Evolutionary conservation across 331 rosid genomes (phyloP), one percentile per base, ranked within the genome.

Genomic region (Malus hybrid): DNA sequence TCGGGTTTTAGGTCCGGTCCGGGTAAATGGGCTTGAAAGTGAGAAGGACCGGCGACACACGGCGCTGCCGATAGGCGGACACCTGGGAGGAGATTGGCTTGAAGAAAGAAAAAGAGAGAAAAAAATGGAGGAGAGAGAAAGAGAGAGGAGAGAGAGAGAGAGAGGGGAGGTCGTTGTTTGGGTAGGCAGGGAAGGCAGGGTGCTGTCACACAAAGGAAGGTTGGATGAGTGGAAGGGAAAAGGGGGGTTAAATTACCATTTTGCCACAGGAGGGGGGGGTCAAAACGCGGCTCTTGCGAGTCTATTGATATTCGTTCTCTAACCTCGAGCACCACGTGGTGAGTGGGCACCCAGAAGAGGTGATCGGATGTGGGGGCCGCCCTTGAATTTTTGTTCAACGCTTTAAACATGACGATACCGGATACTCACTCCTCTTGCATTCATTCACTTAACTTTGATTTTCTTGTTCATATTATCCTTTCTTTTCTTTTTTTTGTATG

Each of bases 271-370:
- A 14, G 46, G 13, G 46, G 75, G 50, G 81, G 83, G 84, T 78
- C 88, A 83, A 52, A 86, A 88, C 83, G 89, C 81, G 85, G 84
- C 88, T 73, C 78, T 62, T 71, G 69, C 26, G 78, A 32, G 39
- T 22, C 68, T 30, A 30, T 30, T 30, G 5, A 44, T 3, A 44
- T 44, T 42, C 72, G 78, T 78, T 83, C 75, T 74, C 82, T 63
- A 82, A 33, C 75, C 77, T 85, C 80, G 86, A 82, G 86, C 88
- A 83, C 89, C 96, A 89, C 97, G 97, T 91, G 97, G 89, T 83
- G 64, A 83, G 91, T 89, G 87, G 85, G 78, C 60, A 73, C 82
- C 74, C n/a, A 77, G 72, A 57, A 82, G 74, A 81, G 78, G 85
- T 42, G 12, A 64, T 64, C 77, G 42, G 3, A 4, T 6, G 18